phyloP scores from a whole-genome alignment of 169 alveolate genomes.

The Plasmodium adleri region DNA sequence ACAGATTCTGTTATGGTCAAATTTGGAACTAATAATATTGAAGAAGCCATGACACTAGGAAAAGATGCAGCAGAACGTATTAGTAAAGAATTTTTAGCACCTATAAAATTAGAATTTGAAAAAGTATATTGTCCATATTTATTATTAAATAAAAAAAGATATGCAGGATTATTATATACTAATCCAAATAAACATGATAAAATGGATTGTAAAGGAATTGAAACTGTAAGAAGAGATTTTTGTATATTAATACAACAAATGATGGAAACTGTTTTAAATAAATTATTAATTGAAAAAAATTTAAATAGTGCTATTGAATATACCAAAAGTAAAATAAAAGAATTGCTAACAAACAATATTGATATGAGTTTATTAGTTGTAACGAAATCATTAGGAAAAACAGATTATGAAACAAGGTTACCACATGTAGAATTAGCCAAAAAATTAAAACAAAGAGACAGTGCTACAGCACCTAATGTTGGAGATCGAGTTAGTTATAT shows the following conservation, averaged over 20 bases:
- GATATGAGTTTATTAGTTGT: conserved; percentile 97
- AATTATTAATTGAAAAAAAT: conserved; percentile 93
- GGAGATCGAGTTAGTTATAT: conserved; percentile 99
- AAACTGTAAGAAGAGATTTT: conserved; percentile 98
- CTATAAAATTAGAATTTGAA: conserved; percentile 98
- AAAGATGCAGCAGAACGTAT: conserved; percentile 95
- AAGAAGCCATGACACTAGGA: conserved; percentile 95
- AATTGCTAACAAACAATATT: conserved; percentile 96
- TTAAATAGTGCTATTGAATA: conserved; percentile 94
- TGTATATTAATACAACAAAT: conserved; percentile 96
- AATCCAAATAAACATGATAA: conserved; percentile 96
- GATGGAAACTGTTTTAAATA: conserved; percentile 93
- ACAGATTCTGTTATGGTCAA: conserved; percentile 99
- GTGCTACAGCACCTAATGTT: conserved; percentile 96
- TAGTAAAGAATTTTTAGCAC: conserved; percentile 91
- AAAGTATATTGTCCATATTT: conserved; percentile 98
- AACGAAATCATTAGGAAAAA: conserved; percentile 96
- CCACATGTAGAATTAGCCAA: conserved; percentile 99
- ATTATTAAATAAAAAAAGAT: conserved; percentile 96
- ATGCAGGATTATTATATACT: conserved; percentile 97
- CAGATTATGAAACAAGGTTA: conserved; percentile 95
- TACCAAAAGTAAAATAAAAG: conserved; percentile 84
- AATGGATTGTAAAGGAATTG: conserved; percentile 98
- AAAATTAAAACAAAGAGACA: conserved; percentile 95
- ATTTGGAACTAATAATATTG: conserved; percentile 93